Percentiles rank a stretch among this genome's conserved stretches.
Evolutionary conservation across 768 basidiomycete species (phyloP).

Genomic region (Crucibulum laeve): DNA sequence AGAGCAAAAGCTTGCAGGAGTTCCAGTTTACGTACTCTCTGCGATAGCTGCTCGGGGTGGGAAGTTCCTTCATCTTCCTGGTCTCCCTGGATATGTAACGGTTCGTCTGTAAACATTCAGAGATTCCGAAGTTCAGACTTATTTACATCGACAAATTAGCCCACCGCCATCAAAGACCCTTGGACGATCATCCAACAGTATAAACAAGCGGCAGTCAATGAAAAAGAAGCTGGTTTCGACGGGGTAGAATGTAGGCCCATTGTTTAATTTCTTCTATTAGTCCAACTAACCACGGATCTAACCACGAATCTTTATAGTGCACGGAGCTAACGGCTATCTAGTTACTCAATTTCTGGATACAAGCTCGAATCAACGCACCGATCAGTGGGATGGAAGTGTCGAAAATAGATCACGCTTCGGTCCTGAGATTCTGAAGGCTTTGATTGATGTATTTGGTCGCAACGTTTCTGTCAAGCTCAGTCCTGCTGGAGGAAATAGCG

Average conservation of each 20-base stretch:
- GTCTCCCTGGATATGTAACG: conserved; percentile 32
- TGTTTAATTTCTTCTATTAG: not conserved
- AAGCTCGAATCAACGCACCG: conserved; percentile 27
- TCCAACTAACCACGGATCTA: not conserved
- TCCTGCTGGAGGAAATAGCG: conserved; percentile 41
- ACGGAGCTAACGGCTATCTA: conserved; percentile 40
- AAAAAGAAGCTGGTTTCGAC: conserved; percentile 52
- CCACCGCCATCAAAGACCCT: conserved; percentile 40
- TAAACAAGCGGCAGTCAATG: conserved; percentile 40
- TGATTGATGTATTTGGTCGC: conserved; percentile 33
- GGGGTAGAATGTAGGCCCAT: conserved; percentile 42
- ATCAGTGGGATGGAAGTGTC: conserved; percentile 52
- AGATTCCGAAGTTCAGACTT: too few species aligned
- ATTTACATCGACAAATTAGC: too few species aligned
- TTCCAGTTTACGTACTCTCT: conserved; percentile 41
- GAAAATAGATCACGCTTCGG: conserved; percentile 56
- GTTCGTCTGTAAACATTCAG: too few species aligned
- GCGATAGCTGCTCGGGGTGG: conserved; percentile 37
- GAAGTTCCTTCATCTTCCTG: conserved; percentile 33
- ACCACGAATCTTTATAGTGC: conserved; percentile 21
- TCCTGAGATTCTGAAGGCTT: conserved; percentile 44
- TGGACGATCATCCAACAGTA: conserved; percentile 29
- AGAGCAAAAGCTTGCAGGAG: conserved; percentile 30
- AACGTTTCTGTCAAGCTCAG: conserved; percentile 42
- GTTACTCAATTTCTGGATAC: conserved; percentile 48